Base-by-base conservation (phyloP, 179 eudicot genomes). In the Patellifolia procumbens region DNA sequence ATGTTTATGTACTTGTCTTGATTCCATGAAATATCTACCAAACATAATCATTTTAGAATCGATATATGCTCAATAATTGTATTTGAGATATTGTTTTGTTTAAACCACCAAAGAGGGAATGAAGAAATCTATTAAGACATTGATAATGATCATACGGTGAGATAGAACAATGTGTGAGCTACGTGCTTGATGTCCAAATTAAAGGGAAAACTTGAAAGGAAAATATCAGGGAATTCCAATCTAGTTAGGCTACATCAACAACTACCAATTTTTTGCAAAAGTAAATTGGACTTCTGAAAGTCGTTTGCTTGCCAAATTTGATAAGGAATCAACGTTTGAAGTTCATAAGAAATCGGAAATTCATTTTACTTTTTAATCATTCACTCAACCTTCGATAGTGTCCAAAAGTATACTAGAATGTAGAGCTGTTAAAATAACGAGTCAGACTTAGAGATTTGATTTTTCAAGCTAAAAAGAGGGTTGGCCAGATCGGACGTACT, bases 161-260 rank as follows among this genome's bases (percentile, higher is more conserved):
- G n/a, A n/a, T n/a, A n/a, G n/a, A n/a, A n/a, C n/a, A 61, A 61
- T 61, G 37, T 7, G 39, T 61, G 65, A 11, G 12, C n/a, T n/a
- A n/a, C n/a, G n/a, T 61, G 65, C 28, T 61, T 61, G 4, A 60
- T 51, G 56, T 24, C 19, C 12, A 59, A 7, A 24, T 29, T 10
- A 59, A 59, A 7, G 64, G 22, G 22, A 67, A 68, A 68, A 19
- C 9, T 68, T 45, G 72, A 67, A 68, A 43, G 45, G 55, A 43
- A 68, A 68, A 68, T 53, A 68, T 55, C 17, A 67, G 16, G 34
- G 12, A 37, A 19, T 32, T 67, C 53, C 45, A n/a, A 28, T 68
- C n/a, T 42, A 68, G 72, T 68, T 43, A 68, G 55, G 72, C 22
- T 43, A 52, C 53, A 68, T 68, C 72, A 68, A 65, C 26, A 13